A percentile compares a stretch with the other conserved stretches of the same genome.
phyloP scores from a whole-genome alignment of 495 filamentous ascomycete species.

The Annulohypoxylon nitens region DNA sequence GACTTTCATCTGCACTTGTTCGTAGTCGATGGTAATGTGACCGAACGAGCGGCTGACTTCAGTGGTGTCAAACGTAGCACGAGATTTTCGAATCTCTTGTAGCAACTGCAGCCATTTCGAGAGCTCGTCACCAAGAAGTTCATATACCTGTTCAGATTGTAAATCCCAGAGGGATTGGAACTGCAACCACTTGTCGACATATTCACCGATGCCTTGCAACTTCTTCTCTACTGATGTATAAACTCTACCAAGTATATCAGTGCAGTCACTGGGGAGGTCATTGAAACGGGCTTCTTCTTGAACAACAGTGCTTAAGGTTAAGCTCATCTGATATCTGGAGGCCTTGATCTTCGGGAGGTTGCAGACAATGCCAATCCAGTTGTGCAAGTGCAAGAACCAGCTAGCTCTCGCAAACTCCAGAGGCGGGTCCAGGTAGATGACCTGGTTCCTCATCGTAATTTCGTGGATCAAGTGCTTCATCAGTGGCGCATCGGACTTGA shows the following conservation, averaged over 20 bases:
- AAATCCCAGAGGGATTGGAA: constrained; percentile 99
- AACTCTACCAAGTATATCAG: constrained; percentile 78
- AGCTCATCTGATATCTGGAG: constrained; percentile 90
- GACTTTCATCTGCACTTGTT: constrained; percentile 97
- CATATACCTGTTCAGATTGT: constrained; percentile 93
- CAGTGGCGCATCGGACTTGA: constrained; percentile 64
- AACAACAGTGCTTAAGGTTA: constrained; percentile 70
- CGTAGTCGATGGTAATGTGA: constrained; percentile 93
- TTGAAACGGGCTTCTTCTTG: constrained; percentile 81
- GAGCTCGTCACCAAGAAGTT: constrained; percentile 89
- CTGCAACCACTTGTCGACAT: constrained; percentile 97
- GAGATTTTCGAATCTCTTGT: constrained; percentile 92
- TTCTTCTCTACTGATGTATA: constrained; percentile 85
- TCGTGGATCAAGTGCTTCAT: constrained; percentile 84
- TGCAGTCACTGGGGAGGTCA: constrained; percentile 86
- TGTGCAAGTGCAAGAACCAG: constrained; percentile 93
- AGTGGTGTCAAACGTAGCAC: constrained; percentile 95
- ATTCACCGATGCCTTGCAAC: constrained; percentile 77
- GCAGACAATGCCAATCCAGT: constrained; percentile 92
- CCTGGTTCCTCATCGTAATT: constrained; percentile 94
- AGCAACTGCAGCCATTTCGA: constrained; percentile 93
- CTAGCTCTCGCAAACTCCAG: constrained; percentile 90
- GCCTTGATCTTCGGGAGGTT: constrained; percentile 93
- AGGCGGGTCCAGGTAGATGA: constrained; percentile 94
- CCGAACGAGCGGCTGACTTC: constrained; percentile 92